Percentiles rank a stretch among this genome's conserved stretches.
Conservation (phyloP, 257 asterid genomes). For the Nicotiana benthamiana region DNA sequence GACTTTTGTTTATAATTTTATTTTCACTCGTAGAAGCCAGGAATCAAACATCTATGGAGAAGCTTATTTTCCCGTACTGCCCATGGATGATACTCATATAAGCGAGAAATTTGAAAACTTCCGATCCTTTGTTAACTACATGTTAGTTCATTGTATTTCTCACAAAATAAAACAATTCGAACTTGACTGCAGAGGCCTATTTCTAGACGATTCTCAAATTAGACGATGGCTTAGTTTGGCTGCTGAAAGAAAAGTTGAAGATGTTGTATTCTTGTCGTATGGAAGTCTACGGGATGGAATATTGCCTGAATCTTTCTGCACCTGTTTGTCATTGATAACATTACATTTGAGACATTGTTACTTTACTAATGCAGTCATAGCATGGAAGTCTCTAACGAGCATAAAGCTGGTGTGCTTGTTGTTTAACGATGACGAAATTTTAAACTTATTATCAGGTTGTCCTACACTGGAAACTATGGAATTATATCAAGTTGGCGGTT, state of each 20-base stretch:
- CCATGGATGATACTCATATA: too few relatives aligned
- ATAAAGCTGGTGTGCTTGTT: not conserved
- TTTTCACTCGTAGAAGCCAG: too few relatives aligned
- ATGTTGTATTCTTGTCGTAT: not conserved
- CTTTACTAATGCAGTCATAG: not conserved
- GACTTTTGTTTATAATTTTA: too few relatives aligned
- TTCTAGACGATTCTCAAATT: too few relatives aligned
- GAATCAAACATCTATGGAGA: too few relatives aligned
- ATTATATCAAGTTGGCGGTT: not conserved
- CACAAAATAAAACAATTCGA: too few relatives aligned
- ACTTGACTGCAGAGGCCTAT: too few relatives aligned
- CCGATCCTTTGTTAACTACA: too few relatives aligned
- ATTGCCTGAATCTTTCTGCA: not conserved
- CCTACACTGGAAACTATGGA: not conserved
- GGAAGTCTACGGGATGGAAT: not conserved
- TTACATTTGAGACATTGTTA: not conserved
- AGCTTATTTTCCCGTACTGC: too few relatives aligned
- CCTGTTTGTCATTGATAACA: not conserved
- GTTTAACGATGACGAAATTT: not conserved
- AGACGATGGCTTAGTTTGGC: not conserved
- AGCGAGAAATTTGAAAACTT: too few relatives aligned
- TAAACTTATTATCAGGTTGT: not conserved
- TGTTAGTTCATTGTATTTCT: too few relatives aligned
- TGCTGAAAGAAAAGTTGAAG: not conserved
- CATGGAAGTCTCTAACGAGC: not conserved